Evolutionary conservation across 768 basidiomycete species (phyloP).

Genomic region (Termitomyces titanicus): DNA sequence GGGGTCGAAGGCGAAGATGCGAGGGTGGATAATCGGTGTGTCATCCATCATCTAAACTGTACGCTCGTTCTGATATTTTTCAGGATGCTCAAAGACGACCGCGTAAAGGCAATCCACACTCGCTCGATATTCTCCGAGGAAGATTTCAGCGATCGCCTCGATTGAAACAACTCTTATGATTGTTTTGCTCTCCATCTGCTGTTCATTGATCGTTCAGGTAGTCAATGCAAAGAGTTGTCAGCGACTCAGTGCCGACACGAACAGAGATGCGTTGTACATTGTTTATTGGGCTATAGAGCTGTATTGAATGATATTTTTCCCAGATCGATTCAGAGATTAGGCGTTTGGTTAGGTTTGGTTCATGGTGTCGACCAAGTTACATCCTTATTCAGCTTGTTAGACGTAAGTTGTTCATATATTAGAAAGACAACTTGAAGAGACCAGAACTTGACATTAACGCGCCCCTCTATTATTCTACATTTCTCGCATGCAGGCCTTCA

Average conservation of each 20-base stretch:
- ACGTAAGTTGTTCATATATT: background rate
- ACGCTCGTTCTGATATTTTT: background rate
- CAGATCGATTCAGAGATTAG: too few relatives aligned
- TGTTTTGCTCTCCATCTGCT: slow-evolving; percentile 6
- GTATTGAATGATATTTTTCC: too few relatives aligned
- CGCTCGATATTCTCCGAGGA: slow-evolving; percentile 31
- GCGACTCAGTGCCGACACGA: too few relatives aligned
- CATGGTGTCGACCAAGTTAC: too few relatives aligned
- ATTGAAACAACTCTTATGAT: background rate
- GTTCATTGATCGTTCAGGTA: too few relatives aligned
- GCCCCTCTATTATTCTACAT: background rate
- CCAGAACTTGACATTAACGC: background rate
- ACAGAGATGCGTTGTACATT: too few relatives aligned
- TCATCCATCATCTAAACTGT: background rate
- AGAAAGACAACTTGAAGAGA: background rate
- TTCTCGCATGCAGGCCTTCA: background rate
- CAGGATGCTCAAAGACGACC: slow-evolving; percentile 90
- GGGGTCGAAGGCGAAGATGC: slow-evolving; percentile 92
- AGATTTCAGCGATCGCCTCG: slow-evolving; percentile 17
- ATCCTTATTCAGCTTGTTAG: background rate
- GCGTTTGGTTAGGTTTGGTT: too few relatives aligned
- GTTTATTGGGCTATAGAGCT: too few relatives aligned
- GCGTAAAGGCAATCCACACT: slow-evolving; percentile 50
- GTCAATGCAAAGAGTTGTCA: too few relatives aligned
- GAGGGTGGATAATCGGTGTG: slow-evolving; percentile 81